phyloP scores from a whole-genome alignment of 2,329 filamentous ascomycete genomes.

The Endoconidiophora laricicola region DNA sequence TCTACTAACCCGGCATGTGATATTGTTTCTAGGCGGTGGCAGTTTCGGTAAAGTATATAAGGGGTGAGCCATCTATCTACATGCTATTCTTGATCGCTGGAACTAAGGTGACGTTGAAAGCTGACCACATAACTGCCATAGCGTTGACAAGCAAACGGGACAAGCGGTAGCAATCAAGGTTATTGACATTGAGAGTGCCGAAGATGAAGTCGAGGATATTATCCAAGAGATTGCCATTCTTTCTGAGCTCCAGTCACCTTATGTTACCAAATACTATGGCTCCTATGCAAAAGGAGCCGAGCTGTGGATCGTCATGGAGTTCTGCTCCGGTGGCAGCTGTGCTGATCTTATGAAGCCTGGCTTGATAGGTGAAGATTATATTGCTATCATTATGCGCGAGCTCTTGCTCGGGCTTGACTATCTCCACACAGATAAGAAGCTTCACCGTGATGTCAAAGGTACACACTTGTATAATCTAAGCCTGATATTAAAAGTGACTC shows the following conservation, averaged over 20 bases:
- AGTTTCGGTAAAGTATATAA: slow-evolving; percentile 99
- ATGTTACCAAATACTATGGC: slow-evolving; percentile 94
- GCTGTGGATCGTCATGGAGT: slow-evolving; percentile 99
- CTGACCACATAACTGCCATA: slow-evolving; percentile 21
- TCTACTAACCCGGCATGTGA: slow-evolving; percentile 16
- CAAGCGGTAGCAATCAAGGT: slow-evolving; percentile 95
- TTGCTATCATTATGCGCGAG: slow-evolving; percentile 86
- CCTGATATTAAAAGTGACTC: slow-evolving; percentile 2
- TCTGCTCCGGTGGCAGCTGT: slow-evolving; percentile 91
- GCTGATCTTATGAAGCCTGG: slow-evolving; percentile 92
- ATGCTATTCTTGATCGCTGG: background rate
- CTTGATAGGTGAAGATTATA: slow-evolving; percentile 82
- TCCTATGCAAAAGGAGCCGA: slow-evolving; percentile 92
- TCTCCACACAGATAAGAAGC: slow-evolving; percentile 84
- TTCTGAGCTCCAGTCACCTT: slow-evolving; percentile 86
- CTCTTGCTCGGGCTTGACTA: slow-evolving; percentile 82
- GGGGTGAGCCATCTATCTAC: slow-evolving; percentile 38
- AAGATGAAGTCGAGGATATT: slow-evolving; percentile 98
- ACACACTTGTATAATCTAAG: slow-evolving; percentile 15
- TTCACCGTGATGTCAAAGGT: slow-evolving; percentile 95
- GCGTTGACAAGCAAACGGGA: slow-evolving; percentile 82
- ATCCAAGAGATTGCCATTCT: slow-evolving; percentile 97
- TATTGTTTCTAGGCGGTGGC: slow-evolving; percentile 52
- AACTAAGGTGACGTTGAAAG: background rate
- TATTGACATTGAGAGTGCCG: slow-evolving; percentile 96